Conservation (phyloP, 2,329 filamentous ascomycete genomes). For the Ophiocordyceps australis region DNA sequence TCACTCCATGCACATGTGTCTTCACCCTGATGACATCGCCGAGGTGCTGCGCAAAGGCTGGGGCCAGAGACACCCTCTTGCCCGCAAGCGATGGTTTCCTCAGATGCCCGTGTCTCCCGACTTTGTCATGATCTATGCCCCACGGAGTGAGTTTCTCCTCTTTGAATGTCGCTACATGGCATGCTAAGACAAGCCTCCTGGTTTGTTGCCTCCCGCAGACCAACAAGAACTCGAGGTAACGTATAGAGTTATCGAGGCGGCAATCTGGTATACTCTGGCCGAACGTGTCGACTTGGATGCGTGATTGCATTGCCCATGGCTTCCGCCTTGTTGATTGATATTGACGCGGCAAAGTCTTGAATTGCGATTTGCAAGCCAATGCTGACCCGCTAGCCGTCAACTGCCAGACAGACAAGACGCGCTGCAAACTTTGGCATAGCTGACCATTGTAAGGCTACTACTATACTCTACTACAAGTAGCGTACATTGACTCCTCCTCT, state of each 20-base stretch:
- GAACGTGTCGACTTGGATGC: slow-evolving; percentile 20
- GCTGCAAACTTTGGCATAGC: too few species aligned
- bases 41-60: slow-evolving; percentile 58
- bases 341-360: too few species aligned
- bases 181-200: slow-evolving; percentile 1
- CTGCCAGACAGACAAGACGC: too few species aligned
- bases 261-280: slow-evolving; percentile 45
- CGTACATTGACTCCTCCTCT: too few species aligned
- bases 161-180: neutral
- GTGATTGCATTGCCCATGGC: too few species aligned
- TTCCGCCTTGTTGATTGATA: too few species aligned
- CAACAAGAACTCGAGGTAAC: slow-evolving; percentile 50
- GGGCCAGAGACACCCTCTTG: slow-evolving; percentile 55
- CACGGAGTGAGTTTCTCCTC: slow-evolving; percentile 27
- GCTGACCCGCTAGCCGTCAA: too few species aligned
- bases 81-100: slow-evolving; percentile 43
- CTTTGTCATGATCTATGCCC: slow-evolving; percentile 73
- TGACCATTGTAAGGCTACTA: too few species aligned
- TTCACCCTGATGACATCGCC: slow-evolving; percentile 63
- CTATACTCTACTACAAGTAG: too few species aligned
- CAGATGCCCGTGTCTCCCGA: slow-evolving; percentile 51
- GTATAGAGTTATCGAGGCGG: slow-evolving; percentile 52
- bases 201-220: too few species aligned
- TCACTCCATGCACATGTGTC: slow-evolving; percentile 58
- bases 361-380: too few species aligned